Percentiles rank a stretch among this genome's conserved stretches.
phyloP scores from a whole-genome alignment of 2,329 filamentous ascomycete genomes.

The Epichloe amarillans region DNA sequence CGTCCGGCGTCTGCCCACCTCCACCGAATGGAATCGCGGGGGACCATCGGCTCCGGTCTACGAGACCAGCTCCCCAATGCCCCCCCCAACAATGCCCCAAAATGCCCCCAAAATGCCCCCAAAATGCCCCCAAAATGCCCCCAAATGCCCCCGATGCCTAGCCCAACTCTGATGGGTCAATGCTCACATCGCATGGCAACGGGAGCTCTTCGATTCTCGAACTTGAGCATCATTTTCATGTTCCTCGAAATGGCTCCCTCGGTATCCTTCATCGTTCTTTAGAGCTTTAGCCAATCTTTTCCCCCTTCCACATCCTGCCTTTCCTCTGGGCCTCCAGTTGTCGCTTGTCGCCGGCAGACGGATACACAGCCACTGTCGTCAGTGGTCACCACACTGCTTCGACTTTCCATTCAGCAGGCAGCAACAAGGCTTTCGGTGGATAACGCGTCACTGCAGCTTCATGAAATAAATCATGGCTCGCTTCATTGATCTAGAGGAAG shows the following conservation, averaged over 20 bases:
- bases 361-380: neutral
- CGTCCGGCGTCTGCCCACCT: too few species aligned
- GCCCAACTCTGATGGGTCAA: neutral
- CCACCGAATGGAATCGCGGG: neutral
- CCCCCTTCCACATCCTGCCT: neutral
- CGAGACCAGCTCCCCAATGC: slow-evolving; percentile 3
- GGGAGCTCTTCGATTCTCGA: neutral
- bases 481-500: slow-evolving; percentile 12
- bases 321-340: neutral
- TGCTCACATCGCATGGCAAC: neutral
- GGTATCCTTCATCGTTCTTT: neutral
- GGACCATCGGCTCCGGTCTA: slow-evolving; percentile 2
- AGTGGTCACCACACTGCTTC: neutral
- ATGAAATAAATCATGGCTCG: slow-evolving; percentile 9
- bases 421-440: neutral
- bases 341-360: neutral
- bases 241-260: slow-evolving; percentile 5
- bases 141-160: neutral
- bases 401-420: neutral
- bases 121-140: neutral
- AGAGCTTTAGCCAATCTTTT: neutral
- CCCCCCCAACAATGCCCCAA: neutral
- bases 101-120: neutral
- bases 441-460: neutral
- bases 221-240: neutral